Conservation (phyloP, 1,284 basidiomycete species). For the Ceratobasidium sp. region DNA sequence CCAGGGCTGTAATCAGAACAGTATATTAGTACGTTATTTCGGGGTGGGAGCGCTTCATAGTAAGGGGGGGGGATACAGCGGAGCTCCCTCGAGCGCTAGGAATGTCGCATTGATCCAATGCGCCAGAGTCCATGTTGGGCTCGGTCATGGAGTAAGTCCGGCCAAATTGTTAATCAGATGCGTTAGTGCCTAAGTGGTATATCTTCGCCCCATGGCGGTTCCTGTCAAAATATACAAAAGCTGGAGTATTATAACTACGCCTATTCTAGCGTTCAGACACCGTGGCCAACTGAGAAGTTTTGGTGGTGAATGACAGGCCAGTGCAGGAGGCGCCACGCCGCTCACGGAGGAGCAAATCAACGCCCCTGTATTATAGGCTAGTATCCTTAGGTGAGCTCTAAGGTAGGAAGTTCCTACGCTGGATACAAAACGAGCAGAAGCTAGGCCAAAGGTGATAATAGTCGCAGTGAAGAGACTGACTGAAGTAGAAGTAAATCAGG, state of each 20-base stretch:
- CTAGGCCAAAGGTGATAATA: too few relatives aligned
- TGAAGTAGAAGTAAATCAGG: too few relatives aligned
- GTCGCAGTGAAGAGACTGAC: too few relatives aligned
- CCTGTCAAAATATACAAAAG: too few relatives aligned
- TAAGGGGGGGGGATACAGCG: not conserved
- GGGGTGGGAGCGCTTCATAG: too few relatives aligned
- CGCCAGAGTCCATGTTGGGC: not conserved
- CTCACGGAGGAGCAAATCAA: not conserved
- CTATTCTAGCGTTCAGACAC: not conserved
- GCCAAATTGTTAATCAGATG: not conserved
- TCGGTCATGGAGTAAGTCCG: constrained; percentile 14
- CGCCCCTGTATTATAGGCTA: too few relatives aligned
- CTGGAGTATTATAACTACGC: not conserved
- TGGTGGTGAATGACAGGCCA: not conserved
- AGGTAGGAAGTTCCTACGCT: too few relatives aligned
- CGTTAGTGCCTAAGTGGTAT: not conserved
- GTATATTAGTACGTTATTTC: not conserved
- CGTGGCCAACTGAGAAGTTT: not conserved
- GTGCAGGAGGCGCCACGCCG: not conserved
- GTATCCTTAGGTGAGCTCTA: too few relatives aligned
- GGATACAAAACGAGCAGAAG: too few relatives aligned
- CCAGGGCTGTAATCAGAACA: not conserved
- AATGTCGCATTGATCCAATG: not conserved
- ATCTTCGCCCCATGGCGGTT: not conserved
- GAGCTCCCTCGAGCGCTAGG: not conserved